Conservation (phyloP, 2,329 filamentous ascomycete species). For the Xylaria digitata region DNA sequence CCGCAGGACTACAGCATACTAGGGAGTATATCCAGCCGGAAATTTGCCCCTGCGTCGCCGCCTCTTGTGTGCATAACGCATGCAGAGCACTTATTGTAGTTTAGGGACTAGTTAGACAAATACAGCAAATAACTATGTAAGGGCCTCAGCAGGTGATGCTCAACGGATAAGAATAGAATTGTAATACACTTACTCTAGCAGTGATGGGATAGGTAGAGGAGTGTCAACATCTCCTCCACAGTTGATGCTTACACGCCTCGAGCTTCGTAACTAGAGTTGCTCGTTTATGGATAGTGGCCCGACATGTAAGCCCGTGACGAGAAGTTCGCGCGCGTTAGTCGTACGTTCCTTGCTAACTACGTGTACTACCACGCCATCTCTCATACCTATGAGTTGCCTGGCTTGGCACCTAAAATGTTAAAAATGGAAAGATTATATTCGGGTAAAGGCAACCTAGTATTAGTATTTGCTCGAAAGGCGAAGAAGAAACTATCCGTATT, state of each 20-base stretch:
- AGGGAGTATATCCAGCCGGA: slow-evolving; percentile 6
- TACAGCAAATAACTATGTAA: slow-evolving; percentile 12
- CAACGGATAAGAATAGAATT: slow-evolving; percentile 32
- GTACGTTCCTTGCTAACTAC: background rate
- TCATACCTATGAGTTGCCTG: background rate
- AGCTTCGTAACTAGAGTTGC: background rate
- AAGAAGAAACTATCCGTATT: slow-evolving; percentile 2
- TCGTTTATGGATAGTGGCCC: background rate
- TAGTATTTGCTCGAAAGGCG: slow-evolving; percentile 2
- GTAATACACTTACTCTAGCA: background rate
- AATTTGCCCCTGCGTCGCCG: slow-evolving; percentile 32
- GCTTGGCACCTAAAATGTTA: slow-evolving; percentile 7
- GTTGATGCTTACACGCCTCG: slow-evolving; percentile 1
- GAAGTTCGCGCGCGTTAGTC: background rate
- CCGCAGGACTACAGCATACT: slow-evolving; percentile 16
- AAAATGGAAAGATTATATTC: slow-evolving; percentile 10
- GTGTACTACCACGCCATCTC: slow-evolving; percentile 18
- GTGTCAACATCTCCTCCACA: slow-evolving; percentile 3
- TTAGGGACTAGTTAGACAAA: slow-evolving; percentile 1
- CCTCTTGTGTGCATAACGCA: slow-evolving; percentile 26
- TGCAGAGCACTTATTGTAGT: slow-evolving; percentile 20
- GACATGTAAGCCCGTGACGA: slow-evolving; percentile 5
- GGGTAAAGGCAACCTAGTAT: background rate
- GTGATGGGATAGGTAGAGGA: slow-evolving; percentile 4
- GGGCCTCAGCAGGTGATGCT: slow-evolving; percentile 2